A percentile compares a stretch with the other conserved stretches of the same genome.
These are phyloP conservation scores for Aspergillus cejpii DNA, from an alignment of 2,329 filamentous ascomycete species.

Conservation along the genomic window DNA sequence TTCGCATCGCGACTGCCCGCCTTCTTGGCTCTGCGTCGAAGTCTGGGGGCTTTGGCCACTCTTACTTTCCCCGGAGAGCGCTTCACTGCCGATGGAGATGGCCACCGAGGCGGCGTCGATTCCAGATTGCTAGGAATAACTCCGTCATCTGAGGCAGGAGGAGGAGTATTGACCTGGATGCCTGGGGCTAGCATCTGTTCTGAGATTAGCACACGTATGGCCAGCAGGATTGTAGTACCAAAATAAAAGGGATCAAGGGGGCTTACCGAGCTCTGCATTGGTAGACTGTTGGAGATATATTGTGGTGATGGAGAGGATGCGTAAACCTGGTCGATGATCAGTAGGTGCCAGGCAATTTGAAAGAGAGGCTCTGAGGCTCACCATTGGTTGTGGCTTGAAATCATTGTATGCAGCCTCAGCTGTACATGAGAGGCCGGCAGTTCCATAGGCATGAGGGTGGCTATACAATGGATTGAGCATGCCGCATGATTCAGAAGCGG, in stretches of 20 bases:
- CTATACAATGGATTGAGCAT: slow-evolving; percentile 13
- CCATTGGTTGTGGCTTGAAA: slow-evolving; percentile 13
- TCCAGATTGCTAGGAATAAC: slow-evolving; percentile 7
- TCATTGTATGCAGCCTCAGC: slow-evolving; percentile 9
- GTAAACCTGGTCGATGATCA: slow-evolving; percentile 14
- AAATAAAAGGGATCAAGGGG: background rate
- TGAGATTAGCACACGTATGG: background rate
- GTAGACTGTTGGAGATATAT: slow-evolving; percentile 9
- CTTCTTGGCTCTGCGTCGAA: slow-evolving; percentile 10
- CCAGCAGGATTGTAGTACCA: background rate
- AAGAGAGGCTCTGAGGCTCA: slow-evolving; percentile 10
- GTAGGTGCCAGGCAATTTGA: background rate
- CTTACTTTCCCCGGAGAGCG: slow-evolving; percentile 8
- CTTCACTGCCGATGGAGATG: slow-evolving; percentile 14
- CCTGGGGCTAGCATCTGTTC: slow-evolving; percentile 15
- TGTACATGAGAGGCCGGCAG: slow-evolving; percentile 3
- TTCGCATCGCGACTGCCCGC: slow-evolving; percentile 4
- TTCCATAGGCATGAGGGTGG: slow-evolving; percentile 4
- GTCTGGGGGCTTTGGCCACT: slow-evolving; percentile 11
- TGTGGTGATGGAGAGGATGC: slow-evolving; percentile 11
- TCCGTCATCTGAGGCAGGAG: slow-evolving; percentile 19
- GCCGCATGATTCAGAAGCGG: slow-evolving; percentile 12
- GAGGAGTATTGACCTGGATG: slow-evolving; percentile 22
- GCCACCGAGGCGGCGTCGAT: slow-evolving; percentile 14
- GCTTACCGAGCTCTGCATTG: slow-evolving; percentile 22